phyloP scores from a whole-genome alignment of 1,284 basidiomycete species.

The Phellopilus nigrolimitatus region DNA sequence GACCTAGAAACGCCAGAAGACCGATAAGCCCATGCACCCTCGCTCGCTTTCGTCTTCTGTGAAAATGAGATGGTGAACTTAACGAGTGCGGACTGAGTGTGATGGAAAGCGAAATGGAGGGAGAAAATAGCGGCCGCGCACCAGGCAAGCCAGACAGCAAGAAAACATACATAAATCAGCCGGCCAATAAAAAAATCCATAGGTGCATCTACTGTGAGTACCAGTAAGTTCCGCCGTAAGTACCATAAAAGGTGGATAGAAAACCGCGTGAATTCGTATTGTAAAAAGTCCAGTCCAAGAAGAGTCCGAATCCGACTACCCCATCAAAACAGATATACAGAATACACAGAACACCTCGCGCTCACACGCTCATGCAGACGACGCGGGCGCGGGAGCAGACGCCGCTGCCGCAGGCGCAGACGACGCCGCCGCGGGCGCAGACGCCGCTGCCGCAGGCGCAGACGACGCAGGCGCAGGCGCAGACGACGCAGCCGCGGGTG shows the following conservation, averaged over 20 bases:
- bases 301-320: not conserved
- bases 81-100: not conserved
- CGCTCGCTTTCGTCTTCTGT: no score
- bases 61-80: no score
- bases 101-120: slow-evolving; percentile 1
- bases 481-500: no score
- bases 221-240: no score
- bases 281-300: not conserved
- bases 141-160: slow-evolving; percentile 11
- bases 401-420: not conserved
- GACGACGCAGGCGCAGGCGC: not conserved
- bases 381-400: not conserved
- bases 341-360: not conserved
- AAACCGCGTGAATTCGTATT: not conserved
- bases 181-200: not conserved
- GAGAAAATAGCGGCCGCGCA: slow-evolving; percentile 6
- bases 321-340: not conserved
- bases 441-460: not conserved
- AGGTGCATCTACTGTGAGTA: slow-evolving; percentile 4
- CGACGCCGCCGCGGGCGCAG: no score
- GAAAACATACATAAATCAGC: not conserved
- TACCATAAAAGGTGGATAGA: no score
- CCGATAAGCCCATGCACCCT: no score
- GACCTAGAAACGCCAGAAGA: not conserved
- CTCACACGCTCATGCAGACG: slow-evolving; percentile 2